These are phyloP conservation scores for Chalciporus piperatus DNA, from an alignment of 768 basidiomycete genomes.

Conservation along the genomic window DNA sequence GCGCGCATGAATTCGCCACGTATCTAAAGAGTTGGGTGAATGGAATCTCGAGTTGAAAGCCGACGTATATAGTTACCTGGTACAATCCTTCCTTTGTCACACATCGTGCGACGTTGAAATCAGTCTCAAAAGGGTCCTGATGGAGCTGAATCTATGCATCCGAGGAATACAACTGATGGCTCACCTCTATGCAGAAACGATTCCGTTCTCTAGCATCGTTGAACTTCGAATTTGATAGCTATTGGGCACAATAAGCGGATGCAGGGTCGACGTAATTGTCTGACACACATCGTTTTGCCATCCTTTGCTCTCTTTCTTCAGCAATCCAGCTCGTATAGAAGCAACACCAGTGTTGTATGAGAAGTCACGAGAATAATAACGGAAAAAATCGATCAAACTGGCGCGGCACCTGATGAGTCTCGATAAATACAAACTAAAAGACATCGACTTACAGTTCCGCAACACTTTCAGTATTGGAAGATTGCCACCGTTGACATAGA, in stretches of 20 bases:
- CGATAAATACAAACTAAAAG: neutral
- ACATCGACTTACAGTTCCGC: conserved; percentile 75
- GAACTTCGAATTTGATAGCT: conserved; percentile 55
- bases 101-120: conserved; percentile 95
- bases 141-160: neutral
- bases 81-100: conserved; percentile 96
- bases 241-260: conserved; percentile 6
- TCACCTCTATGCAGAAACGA: conserved; percentile 92
- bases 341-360: conserved; percentile 87
- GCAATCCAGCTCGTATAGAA: conserved; percentile 82
- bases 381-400: conserved; percentile 97
- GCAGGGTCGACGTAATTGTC: neutral
- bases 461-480: conserved; percentile 88
- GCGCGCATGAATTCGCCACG: conserved; percentile 99
- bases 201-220: conserved; percentile 84
- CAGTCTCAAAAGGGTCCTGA: conserved; percentile 95
- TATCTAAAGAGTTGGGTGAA: conserved; percentile 56
- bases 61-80: conserved; percentile 49
- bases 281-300: conserved; percentile 89
- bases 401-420: conserved; percentile 9
- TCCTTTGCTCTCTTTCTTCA: conserved; percentile 91
- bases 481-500: conserved; percentile 88
- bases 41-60: neutral
- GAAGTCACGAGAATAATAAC: conserved; percentile 93
- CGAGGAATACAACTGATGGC: conserved; percentile 10